Percentiles rank a stretch among this genome's conserved stretches.
These are phyloP conservation scores for Talaromyces pinophilus DNA, from an alignment of 2,329 filamentous ascomycete species.

Conservation along the genomic window DNA sequence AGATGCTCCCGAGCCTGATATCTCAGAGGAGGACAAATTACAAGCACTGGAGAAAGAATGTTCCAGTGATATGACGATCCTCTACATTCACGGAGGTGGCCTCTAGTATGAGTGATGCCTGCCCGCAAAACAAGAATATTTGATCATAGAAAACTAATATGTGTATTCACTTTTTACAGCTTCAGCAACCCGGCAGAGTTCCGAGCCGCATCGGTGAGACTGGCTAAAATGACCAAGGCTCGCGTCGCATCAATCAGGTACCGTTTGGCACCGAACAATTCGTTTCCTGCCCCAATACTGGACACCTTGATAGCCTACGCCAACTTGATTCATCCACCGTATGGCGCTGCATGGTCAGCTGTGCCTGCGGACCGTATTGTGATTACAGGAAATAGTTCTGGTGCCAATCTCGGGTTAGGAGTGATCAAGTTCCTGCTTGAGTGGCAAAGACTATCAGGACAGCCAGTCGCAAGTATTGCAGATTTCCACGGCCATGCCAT, in stretches of 20 bases:
- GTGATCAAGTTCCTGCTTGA: constrained; percentile 19
- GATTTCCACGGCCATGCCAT: constrained; percentile 7
- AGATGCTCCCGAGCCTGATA: constrained; percentile 13
- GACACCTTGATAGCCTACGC: constrained; percentile 20
- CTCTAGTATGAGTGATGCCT: constrained; percentile 14
- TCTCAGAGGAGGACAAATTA: constrained; percentile 14
- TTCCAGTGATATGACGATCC: constrained; percentile 15
- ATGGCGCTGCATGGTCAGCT: constrained; percentile 17
- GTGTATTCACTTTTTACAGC: background rate
- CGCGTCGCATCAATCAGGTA: constrained; percentile 20
- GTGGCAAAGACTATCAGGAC: constrained; percentile 13
- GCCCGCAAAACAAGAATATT: background rate
- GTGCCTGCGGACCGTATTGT: constrained; percentile 17
- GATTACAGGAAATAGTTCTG: constrained; percentile 17
- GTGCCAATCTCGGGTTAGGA: constrained; percentile 13
- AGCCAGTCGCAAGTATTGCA: background rate
- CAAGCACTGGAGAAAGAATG: constrained; percentile 16
- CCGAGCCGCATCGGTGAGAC: constrained; percentile 10
- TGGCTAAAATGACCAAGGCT: constrained; percentile 19
- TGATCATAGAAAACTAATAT: background rate
- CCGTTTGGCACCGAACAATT: constrained; percentile 11
- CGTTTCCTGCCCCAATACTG: constrained; percentile 16
- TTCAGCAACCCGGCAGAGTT: constrained; percentile 14
- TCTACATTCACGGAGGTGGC: constrained; percentile 17
- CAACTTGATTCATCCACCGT: constrained; percentile 12